Conservation (phyloP, 140 eudicot genomes). For the Stevia rebaudiana region DNA sequence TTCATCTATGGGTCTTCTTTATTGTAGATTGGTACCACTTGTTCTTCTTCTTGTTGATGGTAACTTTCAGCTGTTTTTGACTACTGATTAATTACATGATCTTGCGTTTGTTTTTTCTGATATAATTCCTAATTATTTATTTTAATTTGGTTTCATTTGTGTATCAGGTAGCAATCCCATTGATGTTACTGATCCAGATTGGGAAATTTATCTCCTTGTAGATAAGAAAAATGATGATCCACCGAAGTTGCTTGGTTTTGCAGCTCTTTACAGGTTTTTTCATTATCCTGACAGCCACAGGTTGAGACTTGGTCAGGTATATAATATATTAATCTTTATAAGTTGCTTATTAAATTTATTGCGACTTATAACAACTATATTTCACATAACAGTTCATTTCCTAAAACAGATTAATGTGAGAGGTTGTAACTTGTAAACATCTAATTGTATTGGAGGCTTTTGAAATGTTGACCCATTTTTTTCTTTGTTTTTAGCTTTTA, state of each 20-base stretch:
- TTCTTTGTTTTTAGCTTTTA: not conserved
- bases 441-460: not conserved
- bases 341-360: not conserved
- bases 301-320: conserved; percentile 90
- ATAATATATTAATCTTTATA: conserved; percentile 15
- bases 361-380: not conserved
- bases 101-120: not conserved
- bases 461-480: not conserved
- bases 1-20: conserved; percentile 60
- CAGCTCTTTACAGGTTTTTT: conserved; percentile 84
- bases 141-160: not conserved
- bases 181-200: conserved; percentile 91
- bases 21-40: conserved; percentile 89
- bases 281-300: conserved; percentile 66
- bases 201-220: conserved; percentile 73
- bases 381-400: no score
- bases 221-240: conserved; percentile 36
- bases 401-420: not conserved
- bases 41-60: conserved; percentile 97
- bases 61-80: conserved; percentile 23
- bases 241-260: conserved; percentile 63
- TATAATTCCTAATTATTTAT: not conserved
- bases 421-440: conserved; percentile 8
- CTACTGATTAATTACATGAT: not conserved
- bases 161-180: conserved; percentile 94